These are phyloP conservation scores for Wallacemonas collosoma DNA, from an alignment of 208 protist genomes.

Conservation along the genomic window DNA sequence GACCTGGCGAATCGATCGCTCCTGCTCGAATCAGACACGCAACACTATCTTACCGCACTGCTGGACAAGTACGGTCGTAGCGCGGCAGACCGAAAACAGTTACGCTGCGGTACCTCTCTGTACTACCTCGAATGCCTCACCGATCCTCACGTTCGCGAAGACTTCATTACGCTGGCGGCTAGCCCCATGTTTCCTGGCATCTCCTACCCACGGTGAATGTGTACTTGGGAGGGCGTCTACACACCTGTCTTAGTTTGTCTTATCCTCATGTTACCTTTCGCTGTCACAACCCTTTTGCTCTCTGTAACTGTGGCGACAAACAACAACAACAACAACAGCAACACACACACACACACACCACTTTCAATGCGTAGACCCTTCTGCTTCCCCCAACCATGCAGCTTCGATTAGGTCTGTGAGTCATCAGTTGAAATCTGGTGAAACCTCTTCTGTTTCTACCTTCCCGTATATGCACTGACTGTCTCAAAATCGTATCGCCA, in stretches of 20 bases:
- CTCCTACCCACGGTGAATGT: not conserved
- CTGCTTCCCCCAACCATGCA: too few relatives aligned
- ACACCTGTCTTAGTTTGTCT: not conserved
- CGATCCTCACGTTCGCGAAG: constrained; percentile 39
- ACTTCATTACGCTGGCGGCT: constrained; percentile 70
- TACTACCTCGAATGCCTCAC: constrained; percentile 79
- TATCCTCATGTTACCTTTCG: not conserved
- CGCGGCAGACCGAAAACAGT: constrained; percentile 34
- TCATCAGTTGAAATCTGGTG: too few relatives aligned
- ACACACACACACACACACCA: too few relatives aligned
- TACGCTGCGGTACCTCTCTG: constrained; percentile 44
- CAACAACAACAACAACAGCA: too few relatives aligned
- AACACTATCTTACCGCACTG: constrained; percentile 58
- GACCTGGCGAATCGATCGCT: constrained; percentile 21
- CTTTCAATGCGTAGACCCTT: too few relatives aligned
- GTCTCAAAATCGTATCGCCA: too few relatives aligned
- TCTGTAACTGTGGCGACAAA: too few relatives aligned
- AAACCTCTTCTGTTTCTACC: too few relatives aligned
- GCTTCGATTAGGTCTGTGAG: too few relatives aligned
- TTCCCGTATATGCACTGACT: too few relatives aligned
- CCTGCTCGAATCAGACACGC: constrained; percentile 50
- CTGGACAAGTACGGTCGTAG: constrained; percentile 51
- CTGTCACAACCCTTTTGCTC: too few relatives aligned
- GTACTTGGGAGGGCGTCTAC: not conserved
- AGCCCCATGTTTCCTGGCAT: constrained; percentile 44